Evolutionary conservation across 345 rosid genomes (phyloP).

Genomic region (Aquilaria malaccensis): DNA sequence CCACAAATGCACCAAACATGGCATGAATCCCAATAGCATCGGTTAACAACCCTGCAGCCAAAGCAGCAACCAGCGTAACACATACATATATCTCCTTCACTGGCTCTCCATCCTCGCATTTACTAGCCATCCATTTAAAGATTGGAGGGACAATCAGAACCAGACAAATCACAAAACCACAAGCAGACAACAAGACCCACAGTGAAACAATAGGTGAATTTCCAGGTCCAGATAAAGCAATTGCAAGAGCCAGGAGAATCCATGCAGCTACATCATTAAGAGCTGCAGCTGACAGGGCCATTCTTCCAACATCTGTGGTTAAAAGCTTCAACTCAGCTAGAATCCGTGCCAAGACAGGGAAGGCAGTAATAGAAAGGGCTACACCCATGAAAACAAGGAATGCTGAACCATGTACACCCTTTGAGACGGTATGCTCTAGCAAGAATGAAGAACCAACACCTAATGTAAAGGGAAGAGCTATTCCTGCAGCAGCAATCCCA

Average conservation of each 20-base stretch:
- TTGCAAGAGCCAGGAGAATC: conserved; percentile 78
- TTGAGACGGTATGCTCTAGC: conserved; percentile 38
- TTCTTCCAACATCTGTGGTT: conserved; percentile 64
- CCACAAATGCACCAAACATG: conserved; percentile 74
- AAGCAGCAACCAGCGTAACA: conserved; percentile 42
- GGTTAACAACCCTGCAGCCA: conserved; percentile 60
- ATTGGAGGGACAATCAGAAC: conserved; percentile 34
- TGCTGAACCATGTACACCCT: conserved; percentile 37
- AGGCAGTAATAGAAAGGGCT: conserved; percentile 76
- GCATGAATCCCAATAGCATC: conserved; percentile 74
- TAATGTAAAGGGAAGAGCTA: conserved; percentile 51
- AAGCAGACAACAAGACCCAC: conserved; percentile 65
- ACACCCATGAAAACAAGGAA: conserved; percentile 85
- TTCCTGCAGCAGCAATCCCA: conserved; percentile 56
- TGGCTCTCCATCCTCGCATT: conserved; percentile 72
- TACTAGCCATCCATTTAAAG: conserved; percentile 48
- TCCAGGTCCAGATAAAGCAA: conserved; percentile 57
- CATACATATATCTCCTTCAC: conserved; percentile 59
- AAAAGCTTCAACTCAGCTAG: conserved; percentile 75
- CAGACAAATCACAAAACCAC: conserved; percentile 32
- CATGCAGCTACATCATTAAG: conserved; percentile 78
- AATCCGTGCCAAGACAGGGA: conserved; percentile 77
- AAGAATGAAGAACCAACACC: conserved; percentile 58
- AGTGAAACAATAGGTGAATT: conserved; percentile 46
- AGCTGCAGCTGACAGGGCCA: conserved; percentile 87